Conservation (phyloP, 306 rosid genomes). For the Castanea mollissima region DNA sequence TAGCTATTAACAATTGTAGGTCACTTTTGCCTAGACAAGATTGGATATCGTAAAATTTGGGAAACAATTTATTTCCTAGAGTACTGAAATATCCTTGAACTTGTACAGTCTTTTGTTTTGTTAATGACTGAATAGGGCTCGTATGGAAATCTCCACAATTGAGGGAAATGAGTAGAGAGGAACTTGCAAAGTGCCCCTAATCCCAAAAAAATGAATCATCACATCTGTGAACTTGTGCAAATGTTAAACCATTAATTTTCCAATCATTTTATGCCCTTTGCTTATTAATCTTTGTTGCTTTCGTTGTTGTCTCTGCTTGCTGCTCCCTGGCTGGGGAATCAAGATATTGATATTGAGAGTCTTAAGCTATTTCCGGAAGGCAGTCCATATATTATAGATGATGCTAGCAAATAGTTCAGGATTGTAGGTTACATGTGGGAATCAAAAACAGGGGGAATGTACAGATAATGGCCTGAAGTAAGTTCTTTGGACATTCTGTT, state of each 20-base stretch:
- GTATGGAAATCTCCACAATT: neutral
- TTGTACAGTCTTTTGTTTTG: neutral
- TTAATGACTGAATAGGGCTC: too few species aligned
- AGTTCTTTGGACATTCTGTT: neutral
- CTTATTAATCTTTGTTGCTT: too few species aligned
- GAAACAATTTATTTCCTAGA: neutral
- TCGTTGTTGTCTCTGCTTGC: too few species aligned
- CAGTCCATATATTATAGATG: neutral
- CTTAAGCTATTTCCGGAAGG: neutral
- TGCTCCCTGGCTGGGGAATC: too few species aligned
- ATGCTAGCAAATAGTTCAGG: neutral
- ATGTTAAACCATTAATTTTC: neutral
- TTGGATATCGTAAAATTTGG: neutral
- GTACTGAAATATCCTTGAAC: neutral
- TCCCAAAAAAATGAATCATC: too few species aligned
- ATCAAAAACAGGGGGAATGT: neutral
- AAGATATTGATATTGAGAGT: too few species aligned
- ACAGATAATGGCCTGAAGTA: neutral
- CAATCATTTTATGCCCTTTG: too few species aligned
- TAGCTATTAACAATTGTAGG: neutral
- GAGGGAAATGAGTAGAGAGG: neutral
- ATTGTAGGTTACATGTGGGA: neutral
- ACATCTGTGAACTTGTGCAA: neutral
- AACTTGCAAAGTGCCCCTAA: too few species aligned
- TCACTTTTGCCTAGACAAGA: neutral